A percentile compares a stretch with the other conserved stretches of the same genome.
Evolutionary conservation across 352 stramenopile genomes (phyloP).

Genomic region (Globisporangium middletonii): DNA sequence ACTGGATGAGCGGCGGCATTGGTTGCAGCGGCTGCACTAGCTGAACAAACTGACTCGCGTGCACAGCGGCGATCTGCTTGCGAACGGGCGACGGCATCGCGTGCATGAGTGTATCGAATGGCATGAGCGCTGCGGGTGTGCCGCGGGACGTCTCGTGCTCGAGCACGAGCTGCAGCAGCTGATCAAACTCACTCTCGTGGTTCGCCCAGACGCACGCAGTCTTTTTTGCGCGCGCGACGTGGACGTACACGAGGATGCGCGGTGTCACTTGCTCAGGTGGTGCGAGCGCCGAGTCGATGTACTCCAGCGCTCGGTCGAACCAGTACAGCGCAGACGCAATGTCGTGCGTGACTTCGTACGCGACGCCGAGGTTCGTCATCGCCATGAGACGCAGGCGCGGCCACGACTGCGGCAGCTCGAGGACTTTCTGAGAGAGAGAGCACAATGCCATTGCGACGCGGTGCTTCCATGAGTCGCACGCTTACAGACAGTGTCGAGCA

Average conservation of each 20-base stretch:
- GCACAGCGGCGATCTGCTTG: slow-evolving; percentile 31
- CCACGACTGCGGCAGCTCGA: slow-evolving; percentile 16
- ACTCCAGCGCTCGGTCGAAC: slow-evolving; percentile 19
- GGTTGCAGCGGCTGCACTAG: background rate
- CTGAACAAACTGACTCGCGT: slow-evolving; percentile 21
- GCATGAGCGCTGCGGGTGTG: slow-evolving; percentile 27
- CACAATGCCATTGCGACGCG: too few relatives aligned
- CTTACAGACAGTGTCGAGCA: background rate
- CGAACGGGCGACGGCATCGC: slow-evolving; percentile 22
- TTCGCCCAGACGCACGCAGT: slow-evolving; percentile 46
- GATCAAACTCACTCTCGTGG: slow-evolving; percentile 23
- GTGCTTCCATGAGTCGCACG: background rate
- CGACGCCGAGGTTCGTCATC: slow-evolving; percentile 44
- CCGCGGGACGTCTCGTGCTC: slow-evolving; percentile 19
- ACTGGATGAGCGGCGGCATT: slow-evolving; percentile 1
- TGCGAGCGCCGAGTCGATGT: slow-evolving; percentile 9
- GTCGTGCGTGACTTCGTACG: slow-evolving; percentile 33
- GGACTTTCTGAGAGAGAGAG: slow-evolving; percentile 16
- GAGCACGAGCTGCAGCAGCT: slow-evolving; percentile 26
- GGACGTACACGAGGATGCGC: slow-evolving; percentile 20
- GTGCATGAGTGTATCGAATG: slow-evolving; percentile 72
- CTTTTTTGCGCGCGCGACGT: slow-evolving; percentile 34
- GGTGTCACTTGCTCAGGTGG: slow-evolving; percentile 11
- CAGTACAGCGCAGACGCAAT: slow-evolving; percentile 24
- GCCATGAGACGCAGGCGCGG: slow-evolving; percentile 10